These are phyloP conservation scores for Aspergillus phoenicis DNA, from an alignment of 2,329 filamentous ascomycete species.

Conservation along the genomic window DNA sequence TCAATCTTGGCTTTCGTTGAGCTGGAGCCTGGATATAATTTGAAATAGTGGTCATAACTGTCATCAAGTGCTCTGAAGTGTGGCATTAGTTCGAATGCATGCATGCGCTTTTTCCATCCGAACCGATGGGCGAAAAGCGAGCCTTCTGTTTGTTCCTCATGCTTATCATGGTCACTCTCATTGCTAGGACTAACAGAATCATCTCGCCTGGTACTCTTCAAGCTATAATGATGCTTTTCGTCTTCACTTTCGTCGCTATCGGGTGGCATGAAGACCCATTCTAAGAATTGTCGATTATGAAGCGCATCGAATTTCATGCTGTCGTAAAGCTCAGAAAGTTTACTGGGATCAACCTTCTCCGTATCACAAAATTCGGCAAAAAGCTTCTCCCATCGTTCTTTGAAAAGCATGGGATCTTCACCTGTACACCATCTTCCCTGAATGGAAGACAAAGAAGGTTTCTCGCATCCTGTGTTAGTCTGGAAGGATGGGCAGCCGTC, in stretches of 20 bases:
- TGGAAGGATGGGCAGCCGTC: slow-evolving; percentile 17
- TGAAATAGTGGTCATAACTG: slow-evolving; percentile 75
- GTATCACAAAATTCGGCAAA: slow-evolving; percentile 95
- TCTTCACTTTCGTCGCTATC: slow-evolving; percentile 76
- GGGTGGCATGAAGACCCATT: slow-evolving; percentile 94
- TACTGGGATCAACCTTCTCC: slow-evolving; percentile 97
- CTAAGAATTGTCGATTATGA: slow-evolving; percentile 92
- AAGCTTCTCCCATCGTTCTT: slow-evolving; percentile 96
- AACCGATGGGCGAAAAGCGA: slow-evolving; percentile 42
- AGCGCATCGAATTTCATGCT: slow-evolving; percentile 99
- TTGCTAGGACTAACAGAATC: slow-evolving; percentile 24
- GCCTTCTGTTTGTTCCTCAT: slow-evolving; percentile 36
- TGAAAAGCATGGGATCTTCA: slow-evolving; percentile 92
- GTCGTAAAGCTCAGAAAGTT: slow-evolving; percentile 97
- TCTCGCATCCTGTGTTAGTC: slow-evolving; percentile 26
- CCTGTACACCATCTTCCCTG: slow-evolving; percentile 95
- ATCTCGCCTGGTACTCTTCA: slow-evolving; percentile 23
- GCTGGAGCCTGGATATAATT: slow-evolving; percentile 77
- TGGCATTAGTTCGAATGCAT: slow-evolving; percentile 48
- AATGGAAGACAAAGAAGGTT: slow-evolving; percentile 67
- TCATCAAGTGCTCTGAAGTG: slow-evolving; percentile 54
- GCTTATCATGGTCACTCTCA: slow-evolving; percentile 22
- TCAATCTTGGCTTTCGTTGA: slow-evolving; percentile 79
- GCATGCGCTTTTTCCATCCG: slow-evolving; percentile 56
- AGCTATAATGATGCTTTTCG: slow-evolving; percentile 37